These are phyloP conservation scores for Shiraia bambusicola DNA, from an alignment of 2,329 filamentous ascomycete genomes.

Conservation along the genomic window DNA sequence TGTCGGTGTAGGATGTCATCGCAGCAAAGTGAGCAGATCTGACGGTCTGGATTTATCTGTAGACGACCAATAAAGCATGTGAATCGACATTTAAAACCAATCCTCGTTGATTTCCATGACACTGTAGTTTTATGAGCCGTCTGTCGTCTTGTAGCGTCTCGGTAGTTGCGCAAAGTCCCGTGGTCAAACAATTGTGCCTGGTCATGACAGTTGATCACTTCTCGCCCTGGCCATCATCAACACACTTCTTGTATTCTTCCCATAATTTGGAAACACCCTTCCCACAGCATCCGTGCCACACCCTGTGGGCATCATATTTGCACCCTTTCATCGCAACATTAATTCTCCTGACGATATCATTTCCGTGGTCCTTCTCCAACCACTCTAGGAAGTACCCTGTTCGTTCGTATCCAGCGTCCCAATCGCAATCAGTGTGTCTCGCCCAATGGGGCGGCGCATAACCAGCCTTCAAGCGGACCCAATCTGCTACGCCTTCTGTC, in stretches of 20 bases:
- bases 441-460: constrained; percentile 85
- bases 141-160: too few species aligned
- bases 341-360: constrained; percentile 57
- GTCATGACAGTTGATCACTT: neutral
- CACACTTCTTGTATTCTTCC: constrained; percentile 65
- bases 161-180: too few species aligned
- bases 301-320: constrained; percentile 63
- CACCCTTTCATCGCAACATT: constrained; percentile 66
- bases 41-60: too few species aligned
- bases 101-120: too few species aligned
- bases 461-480: constrained; percentile 74
- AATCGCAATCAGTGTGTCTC: constrained; percentile 58
- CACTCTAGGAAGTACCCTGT: constrained; percentile 91
- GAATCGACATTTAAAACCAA: too few species aligned
- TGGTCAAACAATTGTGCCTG: too few species aligned
- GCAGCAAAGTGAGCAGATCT: too few species aligned
- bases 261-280: constrained; percentile 68
- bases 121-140: too few species aligned
- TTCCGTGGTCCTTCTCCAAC: constrained; percentile 65
- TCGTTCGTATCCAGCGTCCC: constrained; percentile 87
- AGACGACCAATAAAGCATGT: too few species aligned
- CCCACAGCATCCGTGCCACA: constrained; percentile 72
- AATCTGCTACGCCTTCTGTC: constrained; percentile 91
- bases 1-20: too few species aligned
- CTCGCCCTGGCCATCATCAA: constrained; percentile 33